These are phyloP conservation scores for Hordeum pubiflorum DNA, from an alignment of 202 grass and related monocot species.

Conservation along the genomic window DNA sequence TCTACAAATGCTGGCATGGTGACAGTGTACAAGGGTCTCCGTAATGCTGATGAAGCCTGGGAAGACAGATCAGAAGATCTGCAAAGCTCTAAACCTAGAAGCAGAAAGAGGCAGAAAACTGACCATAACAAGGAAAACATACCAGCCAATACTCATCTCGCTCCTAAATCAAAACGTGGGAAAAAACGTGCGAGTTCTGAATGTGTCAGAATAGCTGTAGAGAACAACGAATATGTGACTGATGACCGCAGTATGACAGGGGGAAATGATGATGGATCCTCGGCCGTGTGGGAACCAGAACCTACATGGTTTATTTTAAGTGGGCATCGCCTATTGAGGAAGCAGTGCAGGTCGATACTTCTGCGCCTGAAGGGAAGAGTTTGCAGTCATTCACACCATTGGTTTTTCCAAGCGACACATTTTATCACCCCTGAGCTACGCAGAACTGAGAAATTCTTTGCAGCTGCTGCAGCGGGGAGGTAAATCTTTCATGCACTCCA, in stretches of 20 bases:
- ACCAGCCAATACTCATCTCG: conserved; percentile 1
- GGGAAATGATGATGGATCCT: conserved; percentile 22
- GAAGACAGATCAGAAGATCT: background rate
- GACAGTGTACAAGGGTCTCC: background rate
- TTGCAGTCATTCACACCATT: conserved; percentile 86
- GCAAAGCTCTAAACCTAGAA: conserved; percentile 4
- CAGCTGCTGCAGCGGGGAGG: conserved; percentile 83
- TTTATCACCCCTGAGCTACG: conserved; percentile 69
- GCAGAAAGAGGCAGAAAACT: conserved; percentile 34
- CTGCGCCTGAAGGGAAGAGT: conserved; percentile 57
- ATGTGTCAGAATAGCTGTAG: conserved; percentile 16
- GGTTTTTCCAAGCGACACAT: conserved; percentile 92
- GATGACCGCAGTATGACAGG: background rate
- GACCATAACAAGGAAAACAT: conserved; percentile 74
- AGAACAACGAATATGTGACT: conserved; percentile 8
- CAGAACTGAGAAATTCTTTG: conserved; percentile 94
- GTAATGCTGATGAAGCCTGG: conserved; percentile 6
- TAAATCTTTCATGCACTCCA: conserved; percentile 20
- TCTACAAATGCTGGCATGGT: conserved; percentile 25
- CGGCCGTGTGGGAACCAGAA: conserved; percentile 18
- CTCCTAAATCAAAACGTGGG: conserved; percentile 20
- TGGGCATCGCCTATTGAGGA: conserved; percentile 67
- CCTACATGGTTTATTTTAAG: conserved; percentile 76
- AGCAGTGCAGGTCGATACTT: conserved; percentile 64
- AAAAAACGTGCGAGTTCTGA: conserved; percentile 6